Conservation (phyloP, 2,329 filamentous ascomycete species). For the Exophiala phaeomuriformis region DNA sequence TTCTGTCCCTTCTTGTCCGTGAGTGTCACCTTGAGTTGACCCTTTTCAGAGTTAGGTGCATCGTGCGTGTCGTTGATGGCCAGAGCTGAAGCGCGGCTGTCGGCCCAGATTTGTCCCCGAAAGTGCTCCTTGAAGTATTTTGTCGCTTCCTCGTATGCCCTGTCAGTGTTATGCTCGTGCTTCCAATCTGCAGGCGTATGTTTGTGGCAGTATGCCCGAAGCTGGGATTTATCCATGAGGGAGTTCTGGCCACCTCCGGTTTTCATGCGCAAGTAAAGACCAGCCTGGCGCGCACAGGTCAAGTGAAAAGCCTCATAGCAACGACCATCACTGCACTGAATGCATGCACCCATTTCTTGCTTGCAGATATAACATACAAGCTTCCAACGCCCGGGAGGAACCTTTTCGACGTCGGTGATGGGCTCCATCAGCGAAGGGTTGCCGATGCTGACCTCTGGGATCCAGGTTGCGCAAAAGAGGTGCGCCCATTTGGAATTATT, state of each 20-base stretch:
- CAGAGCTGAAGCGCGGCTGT: constrained; percentile 75
- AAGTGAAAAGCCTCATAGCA: constrained; percentile 98
- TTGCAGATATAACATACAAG: constrained; percentile 93
- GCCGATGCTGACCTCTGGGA: constrained; percentile 89
- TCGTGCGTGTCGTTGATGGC: constrained; percentile 64
- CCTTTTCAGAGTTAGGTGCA: constrained; percentile 43
- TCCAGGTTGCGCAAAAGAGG: constrained; percentile 95
- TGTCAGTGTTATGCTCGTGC: constrained; percentile 73
- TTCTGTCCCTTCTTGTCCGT: constrained; percentile 51
- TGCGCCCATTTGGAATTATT: constrained; percentile 96
- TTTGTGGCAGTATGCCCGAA: constrained; percentile 94
- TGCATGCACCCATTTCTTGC: constrained; percentile 95
- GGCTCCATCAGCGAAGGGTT: constrained; percentile 98
- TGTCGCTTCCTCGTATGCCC: constrained; percentile 73
- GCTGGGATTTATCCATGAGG: constrained; percentile 68
- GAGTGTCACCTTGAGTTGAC: constrained; percentile 46
- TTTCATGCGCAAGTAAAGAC: constrained; percentile 93
- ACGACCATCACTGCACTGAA: constrained; percentile 95
- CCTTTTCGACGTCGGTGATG: constrained; percentile 95
- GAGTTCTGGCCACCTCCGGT: constrained; percentile 72
- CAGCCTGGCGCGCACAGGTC: constrained; percentile 82
- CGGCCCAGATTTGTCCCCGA: constrained; percentile 83
- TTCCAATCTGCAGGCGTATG: constrained; percentile 87
- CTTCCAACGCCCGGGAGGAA: constrained; percentile 90
- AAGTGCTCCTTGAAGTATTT: constrained; percentile 85